Base-by-base conservation (phyloP, 805 yeast species). In the Cyberlindnera lachancei region DNA sequence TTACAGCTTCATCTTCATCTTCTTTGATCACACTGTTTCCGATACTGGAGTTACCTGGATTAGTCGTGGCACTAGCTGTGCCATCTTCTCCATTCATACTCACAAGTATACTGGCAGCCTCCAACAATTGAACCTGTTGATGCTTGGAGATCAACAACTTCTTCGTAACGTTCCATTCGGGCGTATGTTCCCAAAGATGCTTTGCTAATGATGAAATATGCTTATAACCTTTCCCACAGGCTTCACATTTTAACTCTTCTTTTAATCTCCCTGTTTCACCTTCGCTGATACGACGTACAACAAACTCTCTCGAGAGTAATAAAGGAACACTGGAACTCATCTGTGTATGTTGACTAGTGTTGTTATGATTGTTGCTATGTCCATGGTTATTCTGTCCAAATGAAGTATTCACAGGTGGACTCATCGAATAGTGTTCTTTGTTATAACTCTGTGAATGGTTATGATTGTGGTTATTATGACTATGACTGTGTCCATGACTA, bases 121-220 rank as follows among this genome's bases (percentile, higher is more conserved):
- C 53, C 5, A 48, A 34, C 5, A 48, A 27, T 18, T 48, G 53
- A 1, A 48, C 50, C 22, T 48, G 50, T 26, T 48, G 53, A 28
- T 48, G 53, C 23, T 48, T 48, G 3, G 53, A 78, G 23, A 86
- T 83, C 23, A 80, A 63, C 33, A 85, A 62, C 53, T 81, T 82
- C 44, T 83, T 79, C 4, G 95, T 86, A 53, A 79, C 79, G 48
- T 76, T 82, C 95, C 95, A 85, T 52, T 86, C 95, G 0, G 95
- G 94, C 0, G 95, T 85, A 55, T 85, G 95, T 52, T 85, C 95
- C 95, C 95, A 85, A 24, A 85, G 59, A 58, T 84, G 94, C 55
- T 84, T 84, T 3, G 94, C 92, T 38, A 84, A 66, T n/a, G 88
- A 79, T 1, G 87, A 77, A 6, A 85, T 80, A 59, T 85, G 95